Evolutionary conservation across 495 filamentous ascomycete genomes (phyloP), one percentile per base, ranked within the genome.

Genomic region (Penicilliopsis zonata): DNA sequence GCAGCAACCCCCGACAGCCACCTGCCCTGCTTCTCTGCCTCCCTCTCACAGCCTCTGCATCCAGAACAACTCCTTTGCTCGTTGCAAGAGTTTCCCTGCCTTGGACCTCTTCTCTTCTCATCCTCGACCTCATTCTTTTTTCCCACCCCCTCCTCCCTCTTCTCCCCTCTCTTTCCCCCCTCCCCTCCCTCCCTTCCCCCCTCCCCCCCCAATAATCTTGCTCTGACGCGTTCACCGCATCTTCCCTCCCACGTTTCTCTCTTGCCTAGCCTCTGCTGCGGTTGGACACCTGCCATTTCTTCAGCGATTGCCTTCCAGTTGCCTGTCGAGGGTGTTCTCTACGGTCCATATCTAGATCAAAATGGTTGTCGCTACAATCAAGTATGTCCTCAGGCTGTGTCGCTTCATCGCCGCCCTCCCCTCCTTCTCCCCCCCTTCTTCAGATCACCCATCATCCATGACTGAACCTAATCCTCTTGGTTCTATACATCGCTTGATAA

Each of bases 351-450:
- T n/a, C n/a, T n/a, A 27, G 4, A 12, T 23, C 40, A 80, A 60
- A 43, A 86, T 86, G 80, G 80, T 82, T 44, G 77, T 85, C 50
- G 80, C 79, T 50, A 86, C 80, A 34, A 86, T 86, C 58, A 86
- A 86, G 80, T 86, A 62, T 45, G 80, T 72, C 36, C 36, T 38
- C n/a, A n/a, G n/a, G n/a, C n/a, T 27, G 40, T 46, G 20, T 20
- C 38, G 13, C 33, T 31, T n/a, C n/a, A n/a, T n/a, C n/a, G 10
- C 40, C 36, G 28, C 18, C 21, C 28, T 25, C 41, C 22, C 18
- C 21, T n/a, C 9, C 16, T 22, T 17, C 16, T 27, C 28, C 30
- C 18, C 30, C 28, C 19, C 29, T 16, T 31, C 21, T 23, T 22
- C 30, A 24, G 7, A 31, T 27, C 16, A 13, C 23, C 13, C 15